phyloP scores from a whole-genome alignment of 495 filamentous ascomycete species.

The Aspergillus cavernicola region DNA sequence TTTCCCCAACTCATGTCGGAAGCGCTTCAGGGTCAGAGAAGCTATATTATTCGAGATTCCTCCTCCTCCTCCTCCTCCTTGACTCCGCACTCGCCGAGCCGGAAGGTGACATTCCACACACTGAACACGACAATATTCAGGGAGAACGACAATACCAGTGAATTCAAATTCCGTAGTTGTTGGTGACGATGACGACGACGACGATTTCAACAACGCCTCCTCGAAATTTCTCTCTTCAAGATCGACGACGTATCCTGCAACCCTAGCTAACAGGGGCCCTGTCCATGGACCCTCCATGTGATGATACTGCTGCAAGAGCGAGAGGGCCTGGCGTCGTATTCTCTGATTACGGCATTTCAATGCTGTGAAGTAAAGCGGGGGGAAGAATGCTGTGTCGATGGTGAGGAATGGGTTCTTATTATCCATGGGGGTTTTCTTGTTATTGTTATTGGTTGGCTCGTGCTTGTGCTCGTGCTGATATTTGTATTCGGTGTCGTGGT shows the following conservation, averaged over 20 bases:
- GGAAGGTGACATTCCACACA: not conserved
- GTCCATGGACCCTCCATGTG: slow-evolving; percentile 1
- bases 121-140: not conserved
- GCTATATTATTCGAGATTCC: not conserved
- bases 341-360: not conserved
- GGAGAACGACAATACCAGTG: not conserved
- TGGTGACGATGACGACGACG: not conserved
- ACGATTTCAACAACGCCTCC: not conserved
- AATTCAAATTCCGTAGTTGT: not conserved
- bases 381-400: not conserved
- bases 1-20: not conserved
- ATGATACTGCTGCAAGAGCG: not conserved
- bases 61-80: too few species aligned
- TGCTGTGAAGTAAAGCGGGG: not conserved
- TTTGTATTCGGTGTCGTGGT: too few species aligned
- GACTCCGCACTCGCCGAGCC: too few species aligned
- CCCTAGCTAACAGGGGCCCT: not conserved
- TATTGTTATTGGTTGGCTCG: too few species aligned
- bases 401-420: not conserved
- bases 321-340: not conserved
- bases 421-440: not conserved
- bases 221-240: not conserved
- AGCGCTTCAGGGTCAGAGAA: not conserved
- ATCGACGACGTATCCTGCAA: not conserved
- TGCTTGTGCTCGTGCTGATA: too few species aligned